phyloP scores from a whole-genome alignment of 306 rosid genomes.

The Rubus idaeus region DNA sequence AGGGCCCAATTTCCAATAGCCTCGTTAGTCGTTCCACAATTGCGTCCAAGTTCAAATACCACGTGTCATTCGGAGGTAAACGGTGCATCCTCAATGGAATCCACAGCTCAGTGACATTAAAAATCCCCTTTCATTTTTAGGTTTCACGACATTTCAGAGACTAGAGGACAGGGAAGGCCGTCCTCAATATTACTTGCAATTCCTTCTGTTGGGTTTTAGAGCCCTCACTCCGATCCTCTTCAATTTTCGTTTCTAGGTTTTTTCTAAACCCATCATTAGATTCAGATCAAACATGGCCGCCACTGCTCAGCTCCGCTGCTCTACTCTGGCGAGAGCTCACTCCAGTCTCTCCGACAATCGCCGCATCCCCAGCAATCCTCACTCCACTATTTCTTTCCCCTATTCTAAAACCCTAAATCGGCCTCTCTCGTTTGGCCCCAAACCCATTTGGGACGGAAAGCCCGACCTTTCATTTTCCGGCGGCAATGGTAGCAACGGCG shows the following conservation, averaged over 20 bases:
- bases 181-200: neutral
- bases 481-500: slow-evolving; percentile 37
- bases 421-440: slow-evolving; percentile 33
- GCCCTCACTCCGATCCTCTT: neutral
- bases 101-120: neutral
- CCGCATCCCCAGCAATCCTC: slow-evolving; percentile 4
- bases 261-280: neutral
- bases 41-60: neutral
- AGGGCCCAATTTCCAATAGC: neutral
- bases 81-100: neutral
- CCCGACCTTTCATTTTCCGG: slow-evolving; percentile 50
- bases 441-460: slow-evolving; percentile 25
- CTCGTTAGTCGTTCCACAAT: neutral
- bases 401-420: slow-evolving; percentile 27
- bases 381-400: slow-evolving; percentile 36
- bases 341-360: slow-evolving; percentile 9
- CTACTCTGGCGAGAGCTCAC: slow-evolving; percentile 37
- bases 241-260: neutral
- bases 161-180: neutral
- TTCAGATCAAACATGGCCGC: slow-evolving; percentile 46
- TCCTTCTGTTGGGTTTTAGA: neutral
- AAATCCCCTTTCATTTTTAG: neutral
- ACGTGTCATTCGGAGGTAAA: neutral
- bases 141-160: neutral
- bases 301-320: slow-evolving; percentile 59